A percentile compares a stretch with the other conserved stretches of the same genome.
Evolutionary conservation across 1,284 basidiomycete genomes (phyloP).

Genomic region (Ganoderma resinaceum): DNA sequence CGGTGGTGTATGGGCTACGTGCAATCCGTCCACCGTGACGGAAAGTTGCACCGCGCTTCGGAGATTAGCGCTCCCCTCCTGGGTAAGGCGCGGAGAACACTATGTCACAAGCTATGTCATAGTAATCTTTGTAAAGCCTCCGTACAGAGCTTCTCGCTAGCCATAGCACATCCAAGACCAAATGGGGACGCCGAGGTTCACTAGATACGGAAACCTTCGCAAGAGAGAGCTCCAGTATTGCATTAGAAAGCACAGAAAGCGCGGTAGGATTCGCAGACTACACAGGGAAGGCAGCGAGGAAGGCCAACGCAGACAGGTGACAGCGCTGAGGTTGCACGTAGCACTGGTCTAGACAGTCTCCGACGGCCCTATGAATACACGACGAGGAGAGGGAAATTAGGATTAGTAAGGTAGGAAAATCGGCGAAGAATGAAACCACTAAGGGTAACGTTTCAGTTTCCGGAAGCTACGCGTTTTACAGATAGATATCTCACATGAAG

Average conservation of each 20-base stretch:
- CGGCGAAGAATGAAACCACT: neutral
- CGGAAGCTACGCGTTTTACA: neutral
- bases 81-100: constrained; percentile 20
- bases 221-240: constrained; percentile 17
- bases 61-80: constrained; percentile 27
- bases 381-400: neutral
- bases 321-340: neutral
- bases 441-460: neutral
- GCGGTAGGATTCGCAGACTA: constrained; percentile 29
- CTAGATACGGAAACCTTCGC: constrained; percentile 10
- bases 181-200: neutral
- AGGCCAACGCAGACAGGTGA: constrained; percentile 19
- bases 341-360: constrained; percentile 26
- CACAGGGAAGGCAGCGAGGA: constrained; percentile 22
- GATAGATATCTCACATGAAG: constrained; percentile 4
- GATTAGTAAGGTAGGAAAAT: neutral
- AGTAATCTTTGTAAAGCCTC: constrained; percentile 20
- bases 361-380: constrained; percentile 16
- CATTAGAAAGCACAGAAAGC: constrained; percentile 24
- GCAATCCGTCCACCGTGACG: constrained; percentile 5
- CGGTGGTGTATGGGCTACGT: constrained; percentile 12
- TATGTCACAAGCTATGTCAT: constrained; percentile 21
- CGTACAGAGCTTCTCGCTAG: constrained; percentile 17
- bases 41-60: constrained; percentile 22
- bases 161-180: constrained; percentile 19